A percentile compares a stretch with the other conserved stretches of the same genome.
phyloP scores from a whole-genome alignment of 352 stramenopile species.

The Blastocystis sp. region DNA sequence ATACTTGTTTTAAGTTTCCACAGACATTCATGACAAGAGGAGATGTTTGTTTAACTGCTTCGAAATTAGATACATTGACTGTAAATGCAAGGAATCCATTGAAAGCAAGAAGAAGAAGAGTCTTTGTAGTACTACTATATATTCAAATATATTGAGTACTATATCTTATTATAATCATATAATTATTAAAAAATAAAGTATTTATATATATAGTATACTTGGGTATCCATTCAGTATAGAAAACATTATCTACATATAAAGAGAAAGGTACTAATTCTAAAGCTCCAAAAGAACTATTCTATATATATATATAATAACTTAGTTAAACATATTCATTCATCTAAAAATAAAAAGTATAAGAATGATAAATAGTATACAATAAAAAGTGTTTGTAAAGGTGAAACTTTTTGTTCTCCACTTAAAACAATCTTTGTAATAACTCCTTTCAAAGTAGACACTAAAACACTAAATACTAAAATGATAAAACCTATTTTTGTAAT shows the following conservation, averaged over 20 bases:
- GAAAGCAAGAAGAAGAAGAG: constrained; percentile 6
- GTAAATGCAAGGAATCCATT: constrained; percentile 28
- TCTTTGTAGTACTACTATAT: background rate
- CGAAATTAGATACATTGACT: constrained; percentile 32
- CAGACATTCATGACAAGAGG: constrained; percentile 33
- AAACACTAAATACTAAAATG: constrained; percentile 13
- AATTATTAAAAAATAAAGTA: no score
- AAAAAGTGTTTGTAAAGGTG: constrained; percentile 18
- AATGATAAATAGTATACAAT: background rate
- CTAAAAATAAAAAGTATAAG: no score
- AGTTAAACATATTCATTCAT: no score
- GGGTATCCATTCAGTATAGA: constrained; percentile 28
- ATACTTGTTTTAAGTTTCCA: constrained; percentile 37
- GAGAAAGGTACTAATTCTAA: constrained; percentile 18
- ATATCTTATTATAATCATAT: no score
- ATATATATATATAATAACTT: no score
- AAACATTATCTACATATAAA: constrained; percentile 18
- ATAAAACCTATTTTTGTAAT: constrained; percentile 4
- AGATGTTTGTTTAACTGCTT: constrained; percentile 26
- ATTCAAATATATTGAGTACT: no score
- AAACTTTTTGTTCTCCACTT: constrained; percentile 11
- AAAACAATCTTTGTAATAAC: constrained; percentile 29
- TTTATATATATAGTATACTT: background rate
- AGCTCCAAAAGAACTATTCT: constrained; percentile 21
- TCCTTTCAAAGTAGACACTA: constrained; percentile 22